These are phyloP conservation scores for Mycena indigotica DNA, from an alignment of 768 basidiomycete genomes.

Conservation along the genomic window DNA sequence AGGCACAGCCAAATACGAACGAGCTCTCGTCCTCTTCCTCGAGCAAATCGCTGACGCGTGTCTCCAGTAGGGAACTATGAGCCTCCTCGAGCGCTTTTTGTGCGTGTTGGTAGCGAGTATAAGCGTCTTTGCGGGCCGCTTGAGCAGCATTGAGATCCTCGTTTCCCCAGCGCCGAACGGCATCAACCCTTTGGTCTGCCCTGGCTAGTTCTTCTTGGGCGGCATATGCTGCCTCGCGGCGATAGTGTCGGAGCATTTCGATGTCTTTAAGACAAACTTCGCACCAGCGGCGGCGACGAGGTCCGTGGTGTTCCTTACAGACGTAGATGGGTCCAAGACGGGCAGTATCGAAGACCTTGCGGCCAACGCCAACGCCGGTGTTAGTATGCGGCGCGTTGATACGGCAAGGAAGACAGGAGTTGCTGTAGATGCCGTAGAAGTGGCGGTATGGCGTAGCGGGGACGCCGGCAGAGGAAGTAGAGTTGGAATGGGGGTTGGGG, in stretches of 20 bases:
- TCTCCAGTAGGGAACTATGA: conserved; percentile 17
- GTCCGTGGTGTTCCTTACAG: conserved; percentile 68
- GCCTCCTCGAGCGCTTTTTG: conserved; percentile 18
- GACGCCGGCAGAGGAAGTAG: conserved; percentile 38
- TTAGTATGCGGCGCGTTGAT: conserved; percentile 59
- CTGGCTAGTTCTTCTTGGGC: conserved; percentile 7
- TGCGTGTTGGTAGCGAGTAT: not conserved
- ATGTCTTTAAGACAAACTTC: conserved; percentile 71
- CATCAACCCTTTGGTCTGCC: not conserved
- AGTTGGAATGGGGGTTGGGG: conserved; percentile 1
- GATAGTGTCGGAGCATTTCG: conserved; percentile 40
- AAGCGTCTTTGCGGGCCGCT: not conserved
- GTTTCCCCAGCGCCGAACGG: conserved; percentile 3
- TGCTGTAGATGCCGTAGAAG: conserved; percentile 57
- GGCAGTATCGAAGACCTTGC: conserved; percentile 38
- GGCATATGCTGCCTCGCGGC: not conserved
- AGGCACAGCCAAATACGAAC: conserved; percentile 54
- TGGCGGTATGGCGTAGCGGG: conserved; percentile 58
- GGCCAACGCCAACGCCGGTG: conserved; percentile 52
- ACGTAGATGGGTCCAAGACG: conserved; percentile 50
- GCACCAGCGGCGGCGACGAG: conserved; percentile 50
- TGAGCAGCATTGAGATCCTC: not conserved
- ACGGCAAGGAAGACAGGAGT: conserved; percentile 68
- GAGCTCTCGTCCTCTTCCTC: conserved; percentile 76
- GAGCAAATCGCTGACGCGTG: conserved; percentile 43